These are phyloP conservation scores for Penicillium concentricum DNA, from an alignment of 2,329 filamentous ascomycete species.

Conservation along the genomic window DNA sequence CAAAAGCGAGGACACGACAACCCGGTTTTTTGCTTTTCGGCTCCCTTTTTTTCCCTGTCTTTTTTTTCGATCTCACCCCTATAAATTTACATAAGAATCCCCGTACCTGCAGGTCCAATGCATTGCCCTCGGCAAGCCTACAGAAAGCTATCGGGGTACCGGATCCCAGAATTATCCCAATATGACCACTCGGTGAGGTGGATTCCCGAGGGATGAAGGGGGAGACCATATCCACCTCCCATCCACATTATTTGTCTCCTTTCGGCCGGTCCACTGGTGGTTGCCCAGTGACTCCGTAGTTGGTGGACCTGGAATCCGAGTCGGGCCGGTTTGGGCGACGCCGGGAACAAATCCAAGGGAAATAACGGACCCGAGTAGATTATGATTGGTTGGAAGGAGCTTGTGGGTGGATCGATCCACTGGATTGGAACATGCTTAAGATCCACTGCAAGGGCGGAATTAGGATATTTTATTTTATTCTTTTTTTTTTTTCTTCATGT, in stretches of 20 bases:
- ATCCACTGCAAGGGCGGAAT: slow-evolving; percentile 25
- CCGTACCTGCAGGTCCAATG: neutral
- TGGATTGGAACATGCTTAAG: slow-evolving; percentile 19
- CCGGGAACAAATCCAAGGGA: slow-evolving; percentile 24
- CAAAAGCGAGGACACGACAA: slow-evolving; percentile 19
- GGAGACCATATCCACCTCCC: slow-evolving; percentile 8
- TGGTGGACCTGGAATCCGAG: slow-evolving; percentile 29
- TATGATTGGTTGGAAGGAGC: slow-evolving; percentile 17
- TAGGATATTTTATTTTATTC: neutral
- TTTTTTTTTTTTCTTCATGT: neutral
- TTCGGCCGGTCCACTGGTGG: slow-evolving; percentile 14
- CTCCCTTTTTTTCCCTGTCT: neutral
- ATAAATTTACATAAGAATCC: neutral
- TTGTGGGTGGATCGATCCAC: slow-evolving; percentile 17
- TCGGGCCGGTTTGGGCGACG: slow-evolving; percentile 27
- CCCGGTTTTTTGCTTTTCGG: slow-evolving; percentile 4
- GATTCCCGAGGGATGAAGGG: slow-evolving; percentile 20
- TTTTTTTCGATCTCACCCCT: neutral
- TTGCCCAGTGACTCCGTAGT: slow-evolving; percentile 24
- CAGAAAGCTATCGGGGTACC: neutral
- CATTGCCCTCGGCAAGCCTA: slow-evolving; percentile 5
- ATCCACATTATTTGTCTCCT: slow-evolving; percentile 12
- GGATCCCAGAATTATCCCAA: slow-evolving; percentile 16
- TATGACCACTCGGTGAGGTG: slow-evolving; percentile 25
- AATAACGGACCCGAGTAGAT: slow-evolving; percentile 1